Percentiles rank a stretch among this genome's conserved stretches.
phyloP scores from a whole-genome alignment of 345 rosid species.

The Dipteronia dyeriana region DNA sequence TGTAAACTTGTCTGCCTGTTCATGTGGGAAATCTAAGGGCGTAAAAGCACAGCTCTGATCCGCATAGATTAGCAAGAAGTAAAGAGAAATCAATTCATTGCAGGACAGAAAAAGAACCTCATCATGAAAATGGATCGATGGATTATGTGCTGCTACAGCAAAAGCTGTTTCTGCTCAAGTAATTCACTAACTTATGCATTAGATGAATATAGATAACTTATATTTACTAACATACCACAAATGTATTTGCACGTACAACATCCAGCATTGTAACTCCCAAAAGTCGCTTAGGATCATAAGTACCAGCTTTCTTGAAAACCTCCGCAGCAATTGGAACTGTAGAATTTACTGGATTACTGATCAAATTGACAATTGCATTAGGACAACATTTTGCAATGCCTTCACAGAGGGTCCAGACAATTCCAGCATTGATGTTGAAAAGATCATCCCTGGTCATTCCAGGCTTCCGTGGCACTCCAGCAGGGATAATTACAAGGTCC shows the following conservation, averaged over 20 bases:
- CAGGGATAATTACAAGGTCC: conserved; percentile 88
- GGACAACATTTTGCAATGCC: conserved; percentile 77
- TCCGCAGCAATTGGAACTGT: conserved; percentile 85
- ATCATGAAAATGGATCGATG: neutral
- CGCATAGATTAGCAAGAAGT: too few relatives aligned
- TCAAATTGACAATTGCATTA: conserved; percentile 71
- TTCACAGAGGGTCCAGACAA: conserved; percentile 77
- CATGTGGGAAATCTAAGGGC: too few relatives aligned
- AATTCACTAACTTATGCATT: too few relatives aligned
- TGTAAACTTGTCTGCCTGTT: too few relatives aligned
- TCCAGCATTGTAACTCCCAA: conserved; percentile 88
- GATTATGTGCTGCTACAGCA: too few relatives aligned
- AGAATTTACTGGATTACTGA: conserved; percentile 87
- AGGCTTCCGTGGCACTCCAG: conserved; percentile 88
- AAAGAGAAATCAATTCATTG: too few relatives aligned
- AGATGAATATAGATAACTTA: neutral
- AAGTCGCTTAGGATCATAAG: conserved; percentile 74
- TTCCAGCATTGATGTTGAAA: conserved; percentile 89
- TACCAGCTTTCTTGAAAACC: conserved; percentile 84
- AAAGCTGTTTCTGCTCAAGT: too few relatives aligned
- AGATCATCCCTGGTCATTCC: conserved; percentile 93
- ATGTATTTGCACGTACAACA: conserved; percentile 86
- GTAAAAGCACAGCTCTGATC: too few relatives aligned
- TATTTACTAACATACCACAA: conserved; percentile 49
- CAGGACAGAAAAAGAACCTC: neutral